phyloP scores from a whole-genome alignment of 176 grass and related monocot species.

The Pontederia crassipes region DNA sequence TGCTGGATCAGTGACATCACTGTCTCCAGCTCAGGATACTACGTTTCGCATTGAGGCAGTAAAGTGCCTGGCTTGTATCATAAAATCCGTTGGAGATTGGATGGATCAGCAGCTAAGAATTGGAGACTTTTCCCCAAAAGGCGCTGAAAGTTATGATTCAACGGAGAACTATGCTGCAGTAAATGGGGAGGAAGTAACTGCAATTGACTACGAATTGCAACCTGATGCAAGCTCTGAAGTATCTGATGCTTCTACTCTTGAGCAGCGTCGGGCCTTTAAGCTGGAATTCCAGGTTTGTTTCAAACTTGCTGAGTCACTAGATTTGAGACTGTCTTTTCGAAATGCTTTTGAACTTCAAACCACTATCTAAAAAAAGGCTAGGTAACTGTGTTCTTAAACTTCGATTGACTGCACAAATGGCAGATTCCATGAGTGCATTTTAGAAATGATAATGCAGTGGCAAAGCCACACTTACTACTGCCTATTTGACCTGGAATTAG shows the following conservation, averaged over 20 bases:
- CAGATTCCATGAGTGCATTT: too few relatives aligned
- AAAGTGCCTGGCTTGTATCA: slow-evolving; percentile 69
- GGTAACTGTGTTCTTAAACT: too few relatives aligned
- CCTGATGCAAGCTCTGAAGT: slow-evolving; percentile 42
- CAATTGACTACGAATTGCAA: slow-evolving; percentile 55
- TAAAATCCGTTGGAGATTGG: slow-evolving; percentile 76
- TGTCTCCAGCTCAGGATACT: slow-evolving; percentile 76
- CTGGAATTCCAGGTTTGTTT: slow-evolving; percentile 71
- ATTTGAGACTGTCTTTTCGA: too few relatives aligned
- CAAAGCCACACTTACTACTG: not conserved
- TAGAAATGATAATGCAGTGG: too few relatives aligned
- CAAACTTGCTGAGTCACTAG: not conserved
- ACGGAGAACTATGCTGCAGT: slow-evolving; percentile 40
- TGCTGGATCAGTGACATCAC: slow-evolving; percentile 64
- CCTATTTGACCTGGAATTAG: not conserved
- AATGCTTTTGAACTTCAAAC: too few relatives aligned
- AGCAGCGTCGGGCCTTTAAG: slow-evolving; percentile 83
- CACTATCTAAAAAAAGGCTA: too few relatives aligned
- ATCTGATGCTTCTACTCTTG: slow-evolving; percentile 73
- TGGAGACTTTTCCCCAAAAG: slow-evolving; percentile 47
- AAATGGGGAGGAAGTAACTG: slow-evolving; percentile 67
- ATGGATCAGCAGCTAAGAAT: slow-evolving; percentile 91
- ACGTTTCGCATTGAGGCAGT: slow-evolving; percentile 87
- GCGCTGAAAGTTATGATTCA: slow-evolving; percentile 41
- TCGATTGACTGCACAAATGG: too few relatives aligned